Conservation (phyloP, 495 filamentous ascomycete species). For the Corynascus novoguineensis region DNA sequence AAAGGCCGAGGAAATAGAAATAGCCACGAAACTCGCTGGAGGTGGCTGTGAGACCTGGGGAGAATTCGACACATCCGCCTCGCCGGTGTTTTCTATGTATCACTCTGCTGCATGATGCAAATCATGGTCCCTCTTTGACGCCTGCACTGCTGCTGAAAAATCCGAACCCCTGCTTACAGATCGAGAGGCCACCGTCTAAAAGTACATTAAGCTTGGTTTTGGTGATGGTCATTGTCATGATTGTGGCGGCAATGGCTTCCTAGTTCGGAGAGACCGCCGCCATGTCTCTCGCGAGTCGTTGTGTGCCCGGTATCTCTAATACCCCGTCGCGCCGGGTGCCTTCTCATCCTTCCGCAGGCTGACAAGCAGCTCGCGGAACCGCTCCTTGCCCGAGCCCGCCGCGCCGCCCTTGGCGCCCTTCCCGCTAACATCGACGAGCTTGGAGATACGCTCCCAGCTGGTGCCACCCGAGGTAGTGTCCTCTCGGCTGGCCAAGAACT, state of each 20-base stretch:
- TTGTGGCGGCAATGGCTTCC: background rate
- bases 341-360: constrained; percentile 90
- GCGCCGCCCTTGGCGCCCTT: constrained; percentile 83
- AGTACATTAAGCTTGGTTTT: constrained; percentile 18
- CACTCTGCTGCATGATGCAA: background rate
- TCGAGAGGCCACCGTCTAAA: constrained; percentile 9
- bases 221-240: constrained; percentile 1
- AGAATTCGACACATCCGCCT: background rate
- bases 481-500: constrained; percentile 82
- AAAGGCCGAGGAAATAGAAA: constrained; percentile 13
- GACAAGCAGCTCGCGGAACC: constrained; percentile 86
- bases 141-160: constrained; percentile 13
- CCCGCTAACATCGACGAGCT: constrained; percentile 91
- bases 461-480: constrained; percentile 91
- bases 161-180: constrained; percentile 8
- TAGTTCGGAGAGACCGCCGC: background rate
- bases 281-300: background rate
- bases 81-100: background rate
- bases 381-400: constrained; percentile 83
- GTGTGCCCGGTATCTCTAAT: constrained; percentile 8
- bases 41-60: constrained; percentile 1
- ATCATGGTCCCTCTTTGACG: constrained; percentile 11
- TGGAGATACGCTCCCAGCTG: constrained; percentile 96
- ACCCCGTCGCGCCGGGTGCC: constrained; percentile 75
- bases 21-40: background rate